Percentiles rank a stretch among this genome's conserved stretches.
Conservation (phyloP, 306 rosid genomes). For the Myrica gale region DNA sequence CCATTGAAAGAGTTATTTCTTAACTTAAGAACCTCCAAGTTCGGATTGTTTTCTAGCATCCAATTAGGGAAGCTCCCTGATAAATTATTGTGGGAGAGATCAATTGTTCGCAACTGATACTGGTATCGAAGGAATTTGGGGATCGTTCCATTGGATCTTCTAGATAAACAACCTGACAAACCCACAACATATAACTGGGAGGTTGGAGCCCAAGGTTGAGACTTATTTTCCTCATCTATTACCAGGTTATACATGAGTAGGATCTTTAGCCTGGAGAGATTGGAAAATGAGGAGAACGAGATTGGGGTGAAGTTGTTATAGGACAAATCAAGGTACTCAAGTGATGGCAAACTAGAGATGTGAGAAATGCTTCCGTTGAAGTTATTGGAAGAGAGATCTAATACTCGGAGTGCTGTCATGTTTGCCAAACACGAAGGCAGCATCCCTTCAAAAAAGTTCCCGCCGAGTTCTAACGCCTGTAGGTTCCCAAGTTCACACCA, state of each 20-base stretch:
- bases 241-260: neutral
- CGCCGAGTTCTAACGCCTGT: neutral
- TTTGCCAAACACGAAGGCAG: conserved; percentile 2
- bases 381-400: neutral
- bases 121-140: neutral
- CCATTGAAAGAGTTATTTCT: neutral
- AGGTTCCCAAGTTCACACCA: neutral
- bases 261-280: neutral
- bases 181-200: neutral
- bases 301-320: neutral
- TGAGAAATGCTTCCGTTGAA: neutral
- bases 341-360: neutral
- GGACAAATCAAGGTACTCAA: neutral
- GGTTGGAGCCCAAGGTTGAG: neutral
- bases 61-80: neutral
- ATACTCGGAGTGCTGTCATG: neutral
- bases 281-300: neutral
- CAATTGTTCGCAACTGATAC: neutral
- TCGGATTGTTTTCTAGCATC: neutral
- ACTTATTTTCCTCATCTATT: neutral
- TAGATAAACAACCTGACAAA: neutral
- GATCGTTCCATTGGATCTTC: neutral
- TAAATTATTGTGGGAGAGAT: neutral
- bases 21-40: neutral
- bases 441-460: neutral